phyloP scores from a whole-genome alignment of 2,329 filamentous ascomycete species.

The Calonectria ilicicola region DNA sequence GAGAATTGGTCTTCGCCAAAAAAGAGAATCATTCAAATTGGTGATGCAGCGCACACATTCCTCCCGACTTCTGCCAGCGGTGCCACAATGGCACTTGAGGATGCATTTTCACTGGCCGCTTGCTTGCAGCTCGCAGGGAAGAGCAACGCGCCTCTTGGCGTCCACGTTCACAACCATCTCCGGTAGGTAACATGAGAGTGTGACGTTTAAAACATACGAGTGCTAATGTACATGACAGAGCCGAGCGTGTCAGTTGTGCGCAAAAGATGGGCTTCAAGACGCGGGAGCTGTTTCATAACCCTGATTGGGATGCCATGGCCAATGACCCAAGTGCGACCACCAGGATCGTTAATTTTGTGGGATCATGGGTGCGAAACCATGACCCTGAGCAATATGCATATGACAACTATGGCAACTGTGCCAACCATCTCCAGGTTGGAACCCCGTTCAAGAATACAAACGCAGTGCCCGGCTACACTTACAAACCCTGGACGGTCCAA shows the following conservation, averaged over 20 bases:
- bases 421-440: neutral
- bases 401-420: neutral
- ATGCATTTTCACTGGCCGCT: neutral
- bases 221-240: constrained; percentile 12
- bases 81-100: neutral
- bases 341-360: neutral
- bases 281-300: neutral
- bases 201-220: neutral
- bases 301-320: neutral
- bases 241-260: neutral
- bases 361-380: neutral
- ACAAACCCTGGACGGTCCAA: neutral
- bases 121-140: neutral
- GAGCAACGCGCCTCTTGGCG: neutral
- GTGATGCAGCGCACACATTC: constrained; percentile 40
- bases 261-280: constrained; percentile 1
- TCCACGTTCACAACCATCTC: neutral
- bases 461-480: neutral
- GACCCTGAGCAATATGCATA: constrained; percentile 4
- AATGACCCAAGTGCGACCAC: neutral
- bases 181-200: neutral
- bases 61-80: neutral
- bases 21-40: constrained; percentile 51
- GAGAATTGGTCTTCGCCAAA: constrained; percentile 51
- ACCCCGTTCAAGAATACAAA: neutral